Evolutionary conservation across 164 flowering plant species (phyloP).

Genomic region (Hamamelis virginiana): DNA sequence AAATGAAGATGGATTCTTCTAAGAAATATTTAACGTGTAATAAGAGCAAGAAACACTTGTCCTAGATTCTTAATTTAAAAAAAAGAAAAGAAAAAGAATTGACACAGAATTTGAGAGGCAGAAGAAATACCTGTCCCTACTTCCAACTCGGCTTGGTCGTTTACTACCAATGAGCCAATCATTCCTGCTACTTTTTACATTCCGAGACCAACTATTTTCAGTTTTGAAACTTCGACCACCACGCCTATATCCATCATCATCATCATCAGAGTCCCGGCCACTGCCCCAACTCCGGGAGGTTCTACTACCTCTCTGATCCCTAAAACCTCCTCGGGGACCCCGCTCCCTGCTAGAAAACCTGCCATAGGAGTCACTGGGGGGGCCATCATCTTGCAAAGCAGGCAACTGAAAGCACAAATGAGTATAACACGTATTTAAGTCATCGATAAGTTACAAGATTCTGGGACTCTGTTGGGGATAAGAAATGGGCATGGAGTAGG

Average conservation of each 20-base stretch:
- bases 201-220: constrained; percentile 47
- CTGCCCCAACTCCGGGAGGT: constrained; percentile 55
- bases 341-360: constrained; percentile 68
- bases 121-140: constrained; percentile 55
- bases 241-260: constrained; percentile 39
- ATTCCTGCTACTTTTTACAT: constrained; percentile 49
- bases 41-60: neutral
- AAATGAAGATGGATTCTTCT: too few species aligned
- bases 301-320: constrained; percentile 49
- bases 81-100: neutral
- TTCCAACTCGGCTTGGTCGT: constrained; percentile 44
- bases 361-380: constrained; percentile 78
- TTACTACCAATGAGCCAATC: constrained; percentile 79
- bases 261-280: constrained; percentile 46
- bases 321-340: constrained; percentile 47
- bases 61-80: neutral
- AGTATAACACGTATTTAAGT: neutral
- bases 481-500: too few species aligned
- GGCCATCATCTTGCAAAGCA: constrained; percentile 95
- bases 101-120: too few species aligned
- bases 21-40: too few species aligned
- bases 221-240: constrained; percentile 57
- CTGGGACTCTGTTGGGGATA: too few species aligned
- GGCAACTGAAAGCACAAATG: constrained; percentile 64
- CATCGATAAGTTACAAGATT: too few species aligned